Base-by-base conservation (phyloP, 2,329 filamentous ascomycete genomes). In the Hirsutella rhossiliensis region DNA sequence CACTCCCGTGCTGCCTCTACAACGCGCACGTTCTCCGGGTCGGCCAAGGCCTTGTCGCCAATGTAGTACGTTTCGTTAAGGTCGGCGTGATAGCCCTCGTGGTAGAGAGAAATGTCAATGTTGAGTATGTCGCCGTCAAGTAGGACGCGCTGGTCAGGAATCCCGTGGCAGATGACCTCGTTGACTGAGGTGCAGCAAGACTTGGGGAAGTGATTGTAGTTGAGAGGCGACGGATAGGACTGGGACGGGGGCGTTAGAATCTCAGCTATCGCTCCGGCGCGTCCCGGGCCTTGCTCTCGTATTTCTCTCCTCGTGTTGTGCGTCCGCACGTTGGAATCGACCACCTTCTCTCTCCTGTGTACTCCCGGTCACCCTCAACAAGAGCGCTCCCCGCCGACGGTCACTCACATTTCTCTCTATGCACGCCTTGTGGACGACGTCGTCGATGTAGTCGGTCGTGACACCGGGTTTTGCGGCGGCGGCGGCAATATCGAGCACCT, bases 21-120 rank as follows among this genome's bases (percentile, higher is more conserved):
- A 0, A 98, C 87, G 29, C 89, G 80, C 28, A 97, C 87, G 4
- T 84, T 78, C 53, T 97, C 89, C 1, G 87, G 79, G 56, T 97
- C 82, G 9, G 84, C 80, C 56, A 78, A 77, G 37, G 92, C 86
- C 58, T 84, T 87, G 54, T 94, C 84, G 45, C 92, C 92, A 40
- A 98, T 85, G 62, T 98, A 98, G 68, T 97, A 98, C 12, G 92
- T 98, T 69, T 98, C 92, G 68, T 98, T 98, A 44, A 98, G 71
- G 62, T 98, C 92, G 44, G 87, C 88, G 61, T 98, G 92, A 68
- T 90, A 97, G 43, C 92, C 92, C 48, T 82, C 85, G 61, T 97
- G 88, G 65, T 94, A 98, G 38, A 98, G 69, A 1, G 88, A 89
- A 5, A 98, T 86, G 55, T 98, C 92, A 52, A 98, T 88, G 68